Base-by-base conservation (phyloP, 2,329 filamentous ascomycete species). In the Phaeosphaeriaceae sp. region DNA sequence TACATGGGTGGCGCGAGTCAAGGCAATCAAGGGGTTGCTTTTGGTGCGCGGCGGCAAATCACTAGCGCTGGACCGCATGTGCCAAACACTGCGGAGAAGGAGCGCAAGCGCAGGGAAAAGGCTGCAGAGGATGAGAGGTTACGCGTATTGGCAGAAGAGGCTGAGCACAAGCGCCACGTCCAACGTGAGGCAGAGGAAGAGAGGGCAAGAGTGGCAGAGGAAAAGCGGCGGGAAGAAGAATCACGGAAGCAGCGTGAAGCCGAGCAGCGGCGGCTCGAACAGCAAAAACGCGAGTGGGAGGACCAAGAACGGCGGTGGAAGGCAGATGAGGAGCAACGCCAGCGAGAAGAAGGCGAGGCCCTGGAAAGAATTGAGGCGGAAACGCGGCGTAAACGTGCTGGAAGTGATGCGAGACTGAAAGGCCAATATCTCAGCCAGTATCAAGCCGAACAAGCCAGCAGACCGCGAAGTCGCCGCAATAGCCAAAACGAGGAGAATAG, bases 1-100 rank as follows among this genome's bases (percentile, higher is more conserved):
- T 99, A 97, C 74, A 94, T 97, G 88, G 94, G 94, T 49, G 94
- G 94, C 40, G 94, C 94, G 20, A 97, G 90, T 66, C 94, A 99
- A 72, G 93, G 91, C 3, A 97, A 96, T 64, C 86, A 97, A 54
- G 94, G 94, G 15, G 91, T 99, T 61, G 86, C 90, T 9, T 97
- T 97, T 74, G 94, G 94, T 47, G 90, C 87, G 15, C 85, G 92
- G 63, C 85, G 94, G 52, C 94, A 99, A 76, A 97, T 99, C 69
- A 97, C 92, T 7, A 91, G 83, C 63, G 84, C 90, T 12, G 81
- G 85, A 26, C 94, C 94, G 4, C 74, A 83, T 37, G 90, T 97
- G 8, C 92, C 92, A 1, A 93, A 80, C 67, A 63, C 92, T 56
- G 89, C 87, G 3, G 92, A 96, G 62, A 97, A 96, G 76, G 89